Conservation (phyloP, 2,329 filamentous ascomycete species). For the Penicillium sp. region DNA sequence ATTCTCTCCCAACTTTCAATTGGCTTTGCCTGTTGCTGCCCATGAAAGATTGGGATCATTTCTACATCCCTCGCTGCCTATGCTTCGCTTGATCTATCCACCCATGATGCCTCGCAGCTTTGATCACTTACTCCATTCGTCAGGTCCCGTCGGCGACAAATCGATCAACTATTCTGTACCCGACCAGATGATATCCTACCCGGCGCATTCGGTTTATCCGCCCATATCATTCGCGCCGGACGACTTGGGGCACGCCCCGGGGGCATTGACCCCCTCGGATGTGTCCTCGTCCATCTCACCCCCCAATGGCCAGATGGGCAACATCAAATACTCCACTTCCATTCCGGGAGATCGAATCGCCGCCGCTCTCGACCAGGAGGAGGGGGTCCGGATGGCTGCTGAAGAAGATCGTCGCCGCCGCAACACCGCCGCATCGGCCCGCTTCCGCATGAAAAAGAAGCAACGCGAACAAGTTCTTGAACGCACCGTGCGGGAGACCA, state of each 20-base stretch:
- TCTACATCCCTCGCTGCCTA: not conserved
- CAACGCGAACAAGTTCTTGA: conserved; percentile 83
- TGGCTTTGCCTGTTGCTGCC: no score
- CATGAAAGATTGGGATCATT: no score
- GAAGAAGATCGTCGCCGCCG: conserved; percentile 87
- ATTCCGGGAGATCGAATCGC: conserved; percentile 37
- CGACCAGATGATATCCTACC: conserved; percentile 36
- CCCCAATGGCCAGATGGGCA: conserved; percentile 35
- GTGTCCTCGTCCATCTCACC: conserved; percentile 40
- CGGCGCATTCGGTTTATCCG: conserved; percentile 34
- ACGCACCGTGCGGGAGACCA: conserved; percentile 73
- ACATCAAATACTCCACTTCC: conserved; percentile 37
- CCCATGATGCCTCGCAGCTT: conserved; percentile 2
- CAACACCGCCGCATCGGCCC: conserved; percentile 81
- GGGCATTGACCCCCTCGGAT: conserved; percentile 37
- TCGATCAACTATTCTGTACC: conserved; percentile 34
- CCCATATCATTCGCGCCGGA: conserved; percentile 35
- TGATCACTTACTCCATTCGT: conserved; percentile 22
- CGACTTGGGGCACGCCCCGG: conserved; percentile 31
- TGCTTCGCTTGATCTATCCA: not conserved
- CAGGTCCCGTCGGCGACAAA: conserved; percentile 28
- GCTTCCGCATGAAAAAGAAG: conserved; percentile 95
- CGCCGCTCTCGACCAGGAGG: conserved; percentile 56
- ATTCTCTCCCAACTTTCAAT: no score
- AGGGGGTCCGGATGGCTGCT: conserved; percentile 64